Percentiles rank a stretch among this genome's conserved stretches.
These are phyloP conservation scores for Breviolum minutum DNA, from an alignment of 73 alveolate genomes.

Conservation along the genomic window DNA sequence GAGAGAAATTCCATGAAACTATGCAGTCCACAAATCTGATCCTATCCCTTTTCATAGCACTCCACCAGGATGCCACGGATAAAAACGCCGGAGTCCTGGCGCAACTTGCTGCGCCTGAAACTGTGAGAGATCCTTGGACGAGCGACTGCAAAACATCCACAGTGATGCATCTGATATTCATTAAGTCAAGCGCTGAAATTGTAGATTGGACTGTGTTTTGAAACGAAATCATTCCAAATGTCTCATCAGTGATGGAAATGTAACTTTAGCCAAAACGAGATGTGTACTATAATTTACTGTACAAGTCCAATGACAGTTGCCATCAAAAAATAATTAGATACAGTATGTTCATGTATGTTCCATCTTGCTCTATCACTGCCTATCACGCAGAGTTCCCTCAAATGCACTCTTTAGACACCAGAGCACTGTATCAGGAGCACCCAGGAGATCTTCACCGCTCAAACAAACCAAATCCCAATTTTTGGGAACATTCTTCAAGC, in stretches of 20 bases:
- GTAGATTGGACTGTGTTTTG: not conserved
- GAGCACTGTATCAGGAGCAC: constrained; percentile 25
- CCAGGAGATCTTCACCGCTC: constrained; percentile 58
- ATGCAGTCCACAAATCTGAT: too few relatives aligned
- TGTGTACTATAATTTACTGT: too few relatives aligned
- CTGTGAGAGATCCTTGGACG: constrained; percentile 42
- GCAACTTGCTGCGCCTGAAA: constrained; percentile 2
- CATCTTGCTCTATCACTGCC: too few relatives aligned
- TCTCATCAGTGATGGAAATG: too few relatives aligned
- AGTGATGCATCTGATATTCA: not conserved
- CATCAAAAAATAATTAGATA: too few relatives aligned
- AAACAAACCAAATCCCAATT: constrained; percentile 73
- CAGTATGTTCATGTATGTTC: too few relatives aligned
- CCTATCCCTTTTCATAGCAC: not conserved
- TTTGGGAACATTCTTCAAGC: constrained; percentile 11
- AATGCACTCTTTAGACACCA: not conserved
- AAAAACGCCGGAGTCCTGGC: constrained; percentile 66
- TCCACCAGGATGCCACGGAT: constrained; percentile 60
- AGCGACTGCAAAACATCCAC: not conserved
- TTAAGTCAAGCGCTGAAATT: not conserved
- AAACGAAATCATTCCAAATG: not conserved
- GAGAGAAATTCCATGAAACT: too few relatives aligned
- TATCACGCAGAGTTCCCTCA: too few relatives aligned
- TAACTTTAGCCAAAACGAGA: too few relatives aligned
- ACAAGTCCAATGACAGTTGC: too few relatives aligned